Conservation (phyloP, 352 stramenopile species). For the Pythium apleroticum region DNA sequence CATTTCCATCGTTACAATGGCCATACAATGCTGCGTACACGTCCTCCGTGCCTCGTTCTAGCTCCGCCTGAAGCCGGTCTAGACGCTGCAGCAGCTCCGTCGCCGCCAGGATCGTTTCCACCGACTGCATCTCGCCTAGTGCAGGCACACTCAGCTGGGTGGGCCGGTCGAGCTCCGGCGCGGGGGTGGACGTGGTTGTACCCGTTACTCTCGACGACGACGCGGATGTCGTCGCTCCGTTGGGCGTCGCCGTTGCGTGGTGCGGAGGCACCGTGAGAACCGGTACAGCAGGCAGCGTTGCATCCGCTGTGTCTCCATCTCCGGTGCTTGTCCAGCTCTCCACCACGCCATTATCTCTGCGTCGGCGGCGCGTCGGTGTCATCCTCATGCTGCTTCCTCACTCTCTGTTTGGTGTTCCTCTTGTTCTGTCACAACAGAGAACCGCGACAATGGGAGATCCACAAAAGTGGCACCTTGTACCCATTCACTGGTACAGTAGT, state of each 20-base stretch:
- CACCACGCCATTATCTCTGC: slow-evolving; percentile 12
- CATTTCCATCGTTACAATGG: background rate
- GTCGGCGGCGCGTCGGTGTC: slow-evolving; percentile 25
- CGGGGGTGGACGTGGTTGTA: background rate
- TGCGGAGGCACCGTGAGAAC: slow-evolving; percentile 8
- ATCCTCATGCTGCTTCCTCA: background rate
- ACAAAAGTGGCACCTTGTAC: background rate
- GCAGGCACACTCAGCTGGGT: background rate
- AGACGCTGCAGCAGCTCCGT: slow-evolving; percentile 21
- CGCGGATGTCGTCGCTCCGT: background rate
- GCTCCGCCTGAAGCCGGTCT: slow-evolving; percentile 18
- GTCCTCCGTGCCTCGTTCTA: background rate
- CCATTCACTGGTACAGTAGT: slow-evolving; percentile 7
- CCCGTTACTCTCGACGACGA: background rate
- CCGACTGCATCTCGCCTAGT: slow-evolving; percentile 16
- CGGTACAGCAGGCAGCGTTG: background rate
- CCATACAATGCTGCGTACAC: background rate
- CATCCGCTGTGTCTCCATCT: background rate
- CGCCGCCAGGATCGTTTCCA: slow-evolving; percentile 18
- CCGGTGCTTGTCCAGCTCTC: slow-evolving; percentile 17
- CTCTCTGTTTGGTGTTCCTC: background rate
- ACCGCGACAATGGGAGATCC: background rate
- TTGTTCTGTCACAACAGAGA: background rate
- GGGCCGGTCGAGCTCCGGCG: slow-evolving; percentile 5
- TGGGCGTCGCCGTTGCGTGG: background rate